phyloP scores from a whole-genome alignment of 1,284 basidiomycete species.

The Trichosporon faecale region DNA sequence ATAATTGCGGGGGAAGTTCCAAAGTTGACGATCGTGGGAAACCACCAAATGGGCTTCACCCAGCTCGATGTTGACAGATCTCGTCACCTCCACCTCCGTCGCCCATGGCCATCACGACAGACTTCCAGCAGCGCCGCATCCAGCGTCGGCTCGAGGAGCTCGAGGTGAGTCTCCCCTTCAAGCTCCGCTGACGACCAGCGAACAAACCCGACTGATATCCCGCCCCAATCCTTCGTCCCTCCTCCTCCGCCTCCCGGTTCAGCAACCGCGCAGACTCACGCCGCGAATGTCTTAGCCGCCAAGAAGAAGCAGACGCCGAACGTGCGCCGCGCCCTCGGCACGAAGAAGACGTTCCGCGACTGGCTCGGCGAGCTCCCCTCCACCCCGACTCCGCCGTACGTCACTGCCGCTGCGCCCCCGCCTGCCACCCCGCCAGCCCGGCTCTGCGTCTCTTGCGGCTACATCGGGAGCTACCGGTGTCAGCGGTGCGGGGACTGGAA shows the following conservation, averaged over 20 bases:
- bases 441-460: constrained; percentile 46
- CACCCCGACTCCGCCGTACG: constrained; percentile 38
- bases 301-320: constrained; percentile 51
- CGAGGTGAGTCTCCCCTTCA: constrained; percentile 35
- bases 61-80: background rate
- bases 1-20: too few relatives aligned
- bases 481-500: constrained; percentile 44
- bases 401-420: constrained; percentile 34
- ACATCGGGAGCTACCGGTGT: constrained; percentile 42
- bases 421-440: constrained; percentile 34
- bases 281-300: constrained; percentile 13
- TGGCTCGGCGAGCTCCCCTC: constrained; percentile 48
- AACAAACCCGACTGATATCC: constrained; percentile 51
- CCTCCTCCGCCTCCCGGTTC: constrained; percentile 14
- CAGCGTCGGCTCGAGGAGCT: constrained; percentile 46
- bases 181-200: constrained; percentile 29
- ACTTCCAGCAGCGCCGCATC: constrained; percentile 41
- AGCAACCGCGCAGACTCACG: constrained; percentile 5
- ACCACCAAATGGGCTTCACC: too few relatives aligned
- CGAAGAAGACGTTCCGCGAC: constrained; percentile 46
- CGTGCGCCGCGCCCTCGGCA: constrained; percentile 44
- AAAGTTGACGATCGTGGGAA: too few relatives aligned
- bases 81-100: background rate
- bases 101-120: constrained; percentile 24
- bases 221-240: constrained; percentile 41